Evolutionary conservation across 805 yeast genomes (phyloP), one percentile per base, ranked within the genome.

Genomic region (Ogataea methylovora): DNA sequence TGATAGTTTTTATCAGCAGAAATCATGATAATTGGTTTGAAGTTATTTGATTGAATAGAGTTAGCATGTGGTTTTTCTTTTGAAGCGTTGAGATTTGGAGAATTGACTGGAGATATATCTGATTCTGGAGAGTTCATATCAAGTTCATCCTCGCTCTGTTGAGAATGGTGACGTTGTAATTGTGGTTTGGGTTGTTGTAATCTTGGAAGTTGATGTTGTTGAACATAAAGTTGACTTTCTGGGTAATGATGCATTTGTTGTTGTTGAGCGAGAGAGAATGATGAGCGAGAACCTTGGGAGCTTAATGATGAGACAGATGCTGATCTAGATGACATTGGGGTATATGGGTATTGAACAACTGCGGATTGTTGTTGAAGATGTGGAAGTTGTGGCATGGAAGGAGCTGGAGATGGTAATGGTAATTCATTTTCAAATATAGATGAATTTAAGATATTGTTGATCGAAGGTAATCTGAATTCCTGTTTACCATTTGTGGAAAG

Each of bases 261-360:
- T 7, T 6, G 22, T 20, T 20, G 22, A 7, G 6, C 8, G 6
- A 9, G 22, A 7, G 6, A 9, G 22, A 7, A 20, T 7, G 6
- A 20, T 20, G 22, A 7, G 14, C 11, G 37, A 7, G 39, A 33
- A 16, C 31, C 34, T 28, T 34, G 39, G 30, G 43, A 39, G n/a
- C 39, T 47, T 10, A 38, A 19, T 3, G 37, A 30, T 8, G 44
- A 32, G 18, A 40, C 33, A 12, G 51, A 46, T 35, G 33, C 45
- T 13, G 47, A 42, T 41, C 48, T 42, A 5, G 52, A 48, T n/a
- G 48, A 33, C 11, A 43, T 31, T 24, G 51, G 51, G 16, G 50
- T 39, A 34, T 36, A 39, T 13, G 44, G 39, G 35, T 36, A 19
- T 32, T 4, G 37, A 27, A 4, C 39, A 11, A 7, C 40, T 18